Evolutionary conservation across 805 yeast genomes (phyloP).

Genomic region (Pichia occidentalis): DNA sequence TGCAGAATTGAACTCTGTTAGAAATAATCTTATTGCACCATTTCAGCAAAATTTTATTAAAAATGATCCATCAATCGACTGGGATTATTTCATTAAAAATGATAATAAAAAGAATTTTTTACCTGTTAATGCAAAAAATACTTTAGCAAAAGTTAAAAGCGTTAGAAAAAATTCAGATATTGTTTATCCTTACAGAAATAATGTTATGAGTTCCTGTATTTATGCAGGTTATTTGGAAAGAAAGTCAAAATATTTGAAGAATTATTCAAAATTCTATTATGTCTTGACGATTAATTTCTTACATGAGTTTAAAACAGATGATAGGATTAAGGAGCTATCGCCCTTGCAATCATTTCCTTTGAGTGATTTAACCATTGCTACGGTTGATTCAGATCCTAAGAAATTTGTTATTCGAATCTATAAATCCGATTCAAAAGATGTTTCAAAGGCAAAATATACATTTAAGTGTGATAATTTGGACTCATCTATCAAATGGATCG

Average conservation of each 20-base stretch:
- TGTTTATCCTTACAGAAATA: slow-evolving; percentile 47
- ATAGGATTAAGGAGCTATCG: slow-evolving; percentile 46
- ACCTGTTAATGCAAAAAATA: slow-evolving; percentile 29
- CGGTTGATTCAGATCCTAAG: slow-evolving; percentile 29
- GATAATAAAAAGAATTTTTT: slow-evolving; percentile 37
- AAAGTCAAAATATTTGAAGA: slow-evolving; percentile 55
- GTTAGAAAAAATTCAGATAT: slow-evolving; percentile 45
- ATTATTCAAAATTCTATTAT: slow-evolving; percentile 56
- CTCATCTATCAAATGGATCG: slow-evolving; percentile 47
- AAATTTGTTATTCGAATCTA: slow-evolving; percentile 36
- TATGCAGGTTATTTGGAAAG: slow-evolving; percentile 55
- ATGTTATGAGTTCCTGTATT: slow-evolving; percentile 44
- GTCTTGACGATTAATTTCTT: slow-evolving; percentile 60
- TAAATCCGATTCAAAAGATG: slow-evolving; percentile 21
- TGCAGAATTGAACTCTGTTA: slow-evolving; percentile 41
- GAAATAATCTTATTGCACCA: slow-evolving; percentile 48
- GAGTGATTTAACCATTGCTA: slow-evolving; percentile 28
- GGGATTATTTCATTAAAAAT: slow-evolving; percentile 58
- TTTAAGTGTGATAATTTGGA: slow-evolving; percentile 40
- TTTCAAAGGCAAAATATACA: slow-evolving; percentile 24
- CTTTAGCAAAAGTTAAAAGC: slow-evolving; percentile 28
- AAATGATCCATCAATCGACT: slow-evolving; percentile 58
- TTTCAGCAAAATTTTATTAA: slow-evolving; percentile 43
- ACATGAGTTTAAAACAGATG: slow-evolving; percentile 58
- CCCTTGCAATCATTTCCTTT: slow-evolving; percentile 38